A percentile compares a stretch with the other conserved stretches of the same genome.
Evolutionary conservation across 1,284 basidiomycete genomes (phyloP).

Genomic region (Marasmius oreades): DNA sequence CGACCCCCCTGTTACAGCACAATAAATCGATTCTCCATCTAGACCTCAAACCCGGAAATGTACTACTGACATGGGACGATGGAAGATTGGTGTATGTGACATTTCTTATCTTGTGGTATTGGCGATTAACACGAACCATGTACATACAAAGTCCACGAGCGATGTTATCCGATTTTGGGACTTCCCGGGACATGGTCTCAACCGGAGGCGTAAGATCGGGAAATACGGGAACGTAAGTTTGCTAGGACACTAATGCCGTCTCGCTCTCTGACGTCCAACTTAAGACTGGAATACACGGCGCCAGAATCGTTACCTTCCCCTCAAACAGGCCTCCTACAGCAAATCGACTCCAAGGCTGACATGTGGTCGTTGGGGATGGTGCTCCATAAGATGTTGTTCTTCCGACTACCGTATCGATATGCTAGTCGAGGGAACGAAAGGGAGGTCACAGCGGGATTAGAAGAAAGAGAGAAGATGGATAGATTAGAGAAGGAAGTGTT

Average conservation of each 20-base stretch:
- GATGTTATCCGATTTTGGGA: conserved; percentile 93
- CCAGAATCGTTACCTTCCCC: conserved; percentile 83
- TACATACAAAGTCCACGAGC: conserved; percentile 83
- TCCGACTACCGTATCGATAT: conserved; percentile 69
- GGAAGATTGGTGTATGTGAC: conserved; percentile 68
- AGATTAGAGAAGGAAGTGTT: conserved; percentile 73
- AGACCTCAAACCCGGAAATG: conserved; percentile 92
- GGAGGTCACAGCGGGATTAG: conserved; percentile 27
- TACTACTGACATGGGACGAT: conserved; percentile 89
- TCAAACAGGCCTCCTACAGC: conserved; percentile 59
- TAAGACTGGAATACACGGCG: conserved; percentile 79
- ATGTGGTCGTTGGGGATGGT: conserved; percentile 93
- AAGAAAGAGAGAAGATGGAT: conserved; percentile 59
- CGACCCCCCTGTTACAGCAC: conserved; percentile 47
- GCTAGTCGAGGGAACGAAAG: conserved; percentile 39
- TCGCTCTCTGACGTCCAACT: no score
- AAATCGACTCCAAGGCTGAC: conserved; percentile 85
- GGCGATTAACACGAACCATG: conserved; percentile 2
- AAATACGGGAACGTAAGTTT: conserved; percentile 91
- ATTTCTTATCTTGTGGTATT: conserved; percentile 7
- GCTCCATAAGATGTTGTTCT: conserved; percentile 87
- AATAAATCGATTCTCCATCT: conserved; percentile 85
- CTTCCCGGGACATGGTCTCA: conserved; percentile 84
- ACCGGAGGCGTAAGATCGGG: conserved; percentile 70
- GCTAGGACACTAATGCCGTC: no score